Base-by-base conservation (phyloP, 257 asterid genomes). In the Knoxia roxburghii region DNA sequence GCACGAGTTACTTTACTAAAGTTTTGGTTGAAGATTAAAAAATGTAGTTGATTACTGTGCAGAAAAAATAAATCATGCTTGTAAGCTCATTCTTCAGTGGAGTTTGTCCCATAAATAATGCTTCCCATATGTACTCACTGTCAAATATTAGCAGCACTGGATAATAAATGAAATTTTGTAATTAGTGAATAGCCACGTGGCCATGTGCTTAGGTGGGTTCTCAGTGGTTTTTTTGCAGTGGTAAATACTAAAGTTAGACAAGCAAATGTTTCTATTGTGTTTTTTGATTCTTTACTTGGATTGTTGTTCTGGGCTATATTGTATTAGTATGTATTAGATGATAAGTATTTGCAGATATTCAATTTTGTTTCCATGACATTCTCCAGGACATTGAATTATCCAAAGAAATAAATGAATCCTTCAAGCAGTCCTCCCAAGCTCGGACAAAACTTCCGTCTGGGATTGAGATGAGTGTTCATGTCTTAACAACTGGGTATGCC, bases 401-500 rank as follows among this genome's bases (percentile, higher is more conserved):
- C 37, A 94, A 89, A 78, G 98, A 94, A 84, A 90, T 94, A 56
- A 94, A 94, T 73, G 99, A 94, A 69, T 94, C 98, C 32, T 94
- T 94, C 88, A 94, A 82, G 89, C 99, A 94, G 76, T 94, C 99
- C 68, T 89, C 99, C 71, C 98, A 94, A 85, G 98, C 98, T 66
- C 85, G 99, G 70, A 89, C 91, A 5, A 94, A 94, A 72, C 99
- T 94, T 56, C 99, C 98, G 50, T 88, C 95, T 21, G 98, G 98
- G 65, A 94, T 94, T n/a, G 99, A 94, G 90, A 77, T 94, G 99
- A 94, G 99, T 55, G 99, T 94, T 71, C 99, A 94, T 57, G 99
- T 94, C 74, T 73, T 94, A 77, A 94, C 96, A 65, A 94, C 96
- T 66, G 99, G 99, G 96, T 93, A 67, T 52, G 83, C 65, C 35